Conservation (phyloP, 2,329 filamentous ascomycete species). For the Geosmithia flava region DNA sequence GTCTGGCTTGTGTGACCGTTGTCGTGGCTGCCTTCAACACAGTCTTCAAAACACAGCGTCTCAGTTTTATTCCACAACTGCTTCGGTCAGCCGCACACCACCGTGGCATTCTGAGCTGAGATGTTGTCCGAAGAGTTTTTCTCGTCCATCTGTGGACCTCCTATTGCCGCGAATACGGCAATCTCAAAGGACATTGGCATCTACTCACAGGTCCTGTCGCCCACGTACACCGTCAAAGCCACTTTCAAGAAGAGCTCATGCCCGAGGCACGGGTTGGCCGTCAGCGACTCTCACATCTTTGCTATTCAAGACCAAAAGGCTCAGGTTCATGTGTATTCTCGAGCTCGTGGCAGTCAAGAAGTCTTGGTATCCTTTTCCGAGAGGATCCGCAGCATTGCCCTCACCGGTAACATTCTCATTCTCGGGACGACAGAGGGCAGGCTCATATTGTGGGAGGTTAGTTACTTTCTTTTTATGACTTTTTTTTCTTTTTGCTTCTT, state of each 20-base stretch:
- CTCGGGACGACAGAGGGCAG: constrained; percentile 78
- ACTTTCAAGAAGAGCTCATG: constrained; percentile 88
- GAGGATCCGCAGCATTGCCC: constrained; percentile 64
- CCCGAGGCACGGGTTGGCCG: constrained; percentile 65
- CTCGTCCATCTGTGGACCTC: constrained; percentile 43
- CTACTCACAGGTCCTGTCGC: constrained; percentile 73
- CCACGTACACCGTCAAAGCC: constrained; percentile 59
- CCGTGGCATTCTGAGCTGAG: constrained; percentile 1
- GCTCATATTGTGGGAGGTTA: constrained; percentile 85
- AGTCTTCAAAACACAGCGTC: background rate
- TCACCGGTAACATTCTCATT: constrained; percentile 61
- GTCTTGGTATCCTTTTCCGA: constrained; percentile 81
- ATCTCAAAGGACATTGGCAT: constrained; percentile 73
- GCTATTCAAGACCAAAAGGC: constrained; percentile 86
- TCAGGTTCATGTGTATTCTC: constrained; percentile 83
- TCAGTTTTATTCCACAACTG: background rate
- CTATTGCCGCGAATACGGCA: constrained; percentile 47
- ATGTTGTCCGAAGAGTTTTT: constrained; percentile 52
- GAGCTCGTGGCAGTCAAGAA: constrained; percentile 76
- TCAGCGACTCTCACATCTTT: constrained; percentile 75
- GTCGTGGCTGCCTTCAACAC: background rate
- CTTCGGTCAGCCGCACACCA: background rate
- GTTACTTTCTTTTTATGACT: constrained; percentile 13
- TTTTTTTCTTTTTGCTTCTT: constrained; percentile 7
- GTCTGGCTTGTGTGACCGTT: background rate